Evolutionary conservation across 208 protist genomes (phyloP).

Genomic region (Leishmania aethiopica): DNA sequence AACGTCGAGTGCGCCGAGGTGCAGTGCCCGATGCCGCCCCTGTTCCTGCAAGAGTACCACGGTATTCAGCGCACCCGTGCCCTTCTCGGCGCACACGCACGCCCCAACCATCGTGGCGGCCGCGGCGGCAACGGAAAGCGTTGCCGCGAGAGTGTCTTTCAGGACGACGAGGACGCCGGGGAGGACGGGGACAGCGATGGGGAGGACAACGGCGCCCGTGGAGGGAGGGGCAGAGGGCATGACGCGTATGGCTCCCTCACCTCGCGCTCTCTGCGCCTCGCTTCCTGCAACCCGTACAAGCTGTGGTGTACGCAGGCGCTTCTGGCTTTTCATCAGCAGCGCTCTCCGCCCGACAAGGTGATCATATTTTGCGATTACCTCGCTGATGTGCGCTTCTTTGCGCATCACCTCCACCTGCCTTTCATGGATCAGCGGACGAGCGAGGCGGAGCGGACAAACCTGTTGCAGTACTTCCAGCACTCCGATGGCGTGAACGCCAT

Average conservation of each 20-base stretch:
- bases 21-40: constrained; percentile 95
- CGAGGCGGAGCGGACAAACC: constrained; percentile 79
- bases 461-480: constrained; percentile 89
- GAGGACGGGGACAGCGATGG: constrained; percentile 10
- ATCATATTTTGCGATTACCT: constrained; percentile 93
- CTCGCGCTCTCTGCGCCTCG: constrained; percentile 44
- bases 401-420: constrained; percentile 80
- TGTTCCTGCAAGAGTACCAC: constrained; percentile 71
- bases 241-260: constrained; percentile 5
- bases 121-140: not conserved
- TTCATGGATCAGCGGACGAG: constrained; percentile 88
- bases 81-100: constrained; percentile 10
- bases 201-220: not conserved
- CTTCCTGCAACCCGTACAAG: constrained; percentile 92
- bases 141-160: constrained; percentile 3
- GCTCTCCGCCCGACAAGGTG: constrained; percentile 92
- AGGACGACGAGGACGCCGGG: not conserved
- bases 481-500: constrained; percentile 92
- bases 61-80: constrained; percentile 22
- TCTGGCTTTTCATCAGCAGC: constrained; percentile 95
- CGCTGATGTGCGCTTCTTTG: constrained; percentile 82
- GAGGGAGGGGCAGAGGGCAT: not conserved
- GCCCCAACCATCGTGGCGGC: not conserved
- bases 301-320: constrained; percentile 93
- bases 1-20: constrained; percentile 98